Evolutionary conservation across 2,329 filamentous ascomycete genomes (phyloP).

Genomic region (Phaeosphaeriaceae sp.): DNA sequence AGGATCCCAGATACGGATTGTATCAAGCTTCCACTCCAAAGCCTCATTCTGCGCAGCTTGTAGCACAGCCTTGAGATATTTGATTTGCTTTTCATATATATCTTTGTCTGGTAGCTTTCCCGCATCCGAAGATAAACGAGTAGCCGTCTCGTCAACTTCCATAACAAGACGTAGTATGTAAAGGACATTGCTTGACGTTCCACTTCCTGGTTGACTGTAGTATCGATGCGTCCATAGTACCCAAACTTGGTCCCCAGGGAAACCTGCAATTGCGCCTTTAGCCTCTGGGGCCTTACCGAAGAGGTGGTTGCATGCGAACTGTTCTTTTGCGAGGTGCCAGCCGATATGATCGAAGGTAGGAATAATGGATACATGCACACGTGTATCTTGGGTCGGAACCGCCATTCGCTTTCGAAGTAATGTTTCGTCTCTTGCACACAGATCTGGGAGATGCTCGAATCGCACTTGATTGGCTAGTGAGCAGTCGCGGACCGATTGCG

Average conservation of each 20-base stretch:
- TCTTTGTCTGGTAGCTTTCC: conserved; percentile 23
- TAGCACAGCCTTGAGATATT: conserved; percentile 60
- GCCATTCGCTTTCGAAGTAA: conserved; percentile 61
- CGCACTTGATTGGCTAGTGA: conserved; percentile 53
- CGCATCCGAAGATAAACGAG: conserved; percentile 10
- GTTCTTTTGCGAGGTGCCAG: conserved; percentile 79
- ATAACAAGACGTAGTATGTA: conserved; percentile 71
- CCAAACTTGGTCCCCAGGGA: conserved; percentile 64
- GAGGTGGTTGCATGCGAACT: conserved; percentile 70
- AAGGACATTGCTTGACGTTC: conserved; percentile 63
- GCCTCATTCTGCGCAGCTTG: conserved; percentile 71
- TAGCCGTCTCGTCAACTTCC: conserved; percentile 50
- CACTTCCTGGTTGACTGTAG: conserved; percentile 42
- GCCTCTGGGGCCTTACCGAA: conserved; percentile 59
- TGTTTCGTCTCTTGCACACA: conserved; percentile 68
- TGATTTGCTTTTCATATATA: conserved; percentile 46
- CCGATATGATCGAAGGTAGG: conserved; percentile 69
- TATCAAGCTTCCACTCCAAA: conserved; percentile 67
- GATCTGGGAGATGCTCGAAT: conserved; percentile 62
- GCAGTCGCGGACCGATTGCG: conserved; percentile 14
- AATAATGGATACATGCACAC: conserved; percentile 65
- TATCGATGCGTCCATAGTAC: conserved; percentile 68
- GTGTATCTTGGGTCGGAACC: conserved; percentile 38
- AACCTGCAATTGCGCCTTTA: conserved; percentile 70
- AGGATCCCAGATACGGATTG: conserved; percentile 83